Evolutionary conservation across 306 rosid genomes (phyloP).

Genomic region (Purshia tridentata): DNA sequence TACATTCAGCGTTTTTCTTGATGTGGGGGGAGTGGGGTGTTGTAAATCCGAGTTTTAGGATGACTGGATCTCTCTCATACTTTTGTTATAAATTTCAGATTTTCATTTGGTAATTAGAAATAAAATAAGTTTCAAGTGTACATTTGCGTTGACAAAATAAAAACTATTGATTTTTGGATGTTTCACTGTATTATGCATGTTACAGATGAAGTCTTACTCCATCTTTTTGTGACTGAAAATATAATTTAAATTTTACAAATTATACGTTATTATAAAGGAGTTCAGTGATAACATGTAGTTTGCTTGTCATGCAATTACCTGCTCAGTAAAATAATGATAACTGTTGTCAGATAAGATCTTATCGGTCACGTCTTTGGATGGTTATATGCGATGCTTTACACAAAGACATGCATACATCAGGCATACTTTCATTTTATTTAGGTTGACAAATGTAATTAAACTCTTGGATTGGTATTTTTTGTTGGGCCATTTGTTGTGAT

Average conservation of each 20-base stretch:
- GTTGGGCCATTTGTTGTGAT: constrained; percentile 24
- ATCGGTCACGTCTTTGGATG: not conserved
- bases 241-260: not conserved
- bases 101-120: not conserved
- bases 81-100: not conserved
- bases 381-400: not conserved
- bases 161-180: not conserved
- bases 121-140: not conserved
- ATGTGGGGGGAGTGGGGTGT: not conserved
- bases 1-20: not conserved
- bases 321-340: not conserved
- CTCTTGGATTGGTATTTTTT: not conserved
- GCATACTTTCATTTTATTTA: not conserved
- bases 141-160: not conserved
- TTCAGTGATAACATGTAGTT: not conserved
- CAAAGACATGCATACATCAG: not conserved
- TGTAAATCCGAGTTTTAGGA: not conserved
- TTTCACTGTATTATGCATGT: not conserved
- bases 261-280: not conserved
- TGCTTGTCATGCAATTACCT: not conserved
- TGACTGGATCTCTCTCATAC: not conserved
- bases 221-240: not conserved
- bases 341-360: not conserved
- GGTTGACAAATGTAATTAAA: not conserved
- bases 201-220: not conserved